Evolutionary conservation across 2,329 filamentous ascomycete genomes (phyloP).

Genomic region (Aspergillus calidoustus): DNA sequence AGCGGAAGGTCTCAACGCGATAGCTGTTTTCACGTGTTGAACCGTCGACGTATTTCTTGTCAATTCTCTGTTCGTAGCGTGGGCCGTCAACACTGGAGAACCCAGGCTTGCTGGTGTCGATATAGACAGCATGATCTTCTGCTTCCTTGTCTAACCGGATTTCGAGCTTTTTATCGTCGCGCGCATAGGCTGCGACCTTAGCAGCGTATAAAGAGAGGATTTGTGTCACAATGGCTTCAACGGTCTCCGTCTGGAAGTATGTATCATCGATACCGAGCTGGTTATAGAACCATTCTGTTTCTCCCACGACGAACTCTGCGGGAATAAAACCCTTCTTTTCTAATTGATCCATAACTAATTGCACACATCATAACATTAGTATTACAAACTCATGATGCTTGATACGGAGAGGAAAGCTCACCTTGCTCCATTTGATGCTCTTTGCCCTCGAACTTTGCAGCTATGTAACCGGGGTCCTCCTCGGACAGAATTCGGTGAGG

Average conservation of each 20-base stretch:
- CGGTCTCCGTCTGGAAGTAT: conserved; percentile 91
- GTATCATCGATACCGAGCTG: conserved; percentile 97
- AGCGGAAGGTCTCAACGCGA: conserved; percentile 96
- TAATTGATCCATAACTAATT: conserved; percentile 77
- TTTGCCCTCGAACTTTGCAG: conserved; percentile 92
- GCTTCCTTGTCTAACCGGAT: conserved; percentile 97
- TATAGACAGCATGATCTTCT: conserved; percentile 93
- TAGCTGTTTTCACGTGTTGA: conserved; percentile 74
- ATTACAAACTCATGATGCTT: conserved; percentile 5
- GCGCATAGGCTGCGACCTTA: conserved; percentile 90
- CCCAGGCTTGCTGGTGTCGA: conserved; percentile 93
- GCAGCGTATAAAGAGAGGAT: conserved; percentile 96
- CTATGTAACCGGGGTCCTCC: conserved; percentile 90
- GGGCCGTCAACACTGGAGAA: conserved; percentile 76
- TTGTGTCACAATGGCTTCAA: conserved; percentile 86
- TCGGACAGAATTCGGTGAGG: conserved; percentile 77
- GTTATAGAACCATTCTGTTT: conserved; percentile 97
- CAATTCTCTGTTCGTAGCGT: conserved; percentile 91
- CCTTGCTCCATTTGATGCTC: conserved; percentile 83
- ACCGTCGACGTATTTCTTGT: conserved; percentile 91
- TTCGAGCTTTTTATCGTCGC: conserved; percentile 91
- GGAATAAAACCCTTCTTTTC: conserved; percentile 85
- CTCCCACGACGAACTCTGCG: conserved; percentile 76
- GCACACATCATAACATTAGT: neutral
- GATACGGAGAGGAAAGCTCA: conserved; percentile 46